Conservation (phyloP, 163 green algal species). For the Volvox carteri region DNA sequence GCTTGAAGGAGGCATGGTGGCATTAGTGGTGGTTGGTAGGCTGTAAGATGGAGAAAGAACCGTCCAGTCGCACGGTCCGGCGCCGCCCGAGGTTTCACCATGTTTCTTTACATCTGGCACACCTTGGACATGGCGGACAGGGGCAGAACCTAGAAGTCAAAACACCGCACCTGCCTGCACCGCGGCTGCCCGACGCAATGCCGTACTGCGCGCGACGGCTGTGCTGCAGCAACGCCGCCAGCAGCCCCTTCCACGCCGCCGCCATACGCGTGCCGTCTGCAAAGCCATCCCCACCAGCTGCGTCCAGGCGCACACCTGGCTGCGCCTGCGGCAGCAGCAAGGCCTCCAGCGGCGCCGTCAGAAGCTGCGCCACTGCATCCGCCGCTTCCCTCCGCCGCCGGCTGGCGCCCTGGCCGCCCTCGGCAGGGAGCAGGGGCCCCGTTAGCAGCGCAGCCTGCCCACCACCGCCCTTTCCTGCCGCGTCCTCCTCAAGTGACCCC, state of each 20-base stretch:
- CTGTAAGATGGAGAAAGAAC: no score
- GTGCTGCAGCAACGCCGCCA: conserved; percentile 1
- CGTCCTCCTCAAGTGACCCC: no score
- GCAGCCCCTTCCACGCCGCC: conserved; percentile 29
- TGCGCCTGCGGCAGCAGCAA: neutral
- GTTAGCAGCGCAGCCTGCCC: no score
- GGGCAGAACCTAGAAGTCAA: neutral
- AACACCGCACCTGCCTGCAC: neutral
- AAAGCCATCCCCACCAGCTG: neutral
- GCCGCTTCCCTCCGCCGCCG: conserved; percentile 24
- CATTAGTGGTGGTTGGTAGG: no score
- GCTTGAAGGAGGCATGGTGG: no score
- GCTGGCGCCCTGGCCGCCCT: neutral
- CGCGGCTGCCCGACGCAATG: neutral
- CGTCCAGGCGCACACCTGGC: neutral
- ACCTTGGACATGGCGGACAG: neutral
- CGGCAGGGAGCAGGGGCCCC: neutral
- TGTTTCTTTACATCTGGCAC: neutral
- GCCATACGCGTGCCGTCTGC: neutral
- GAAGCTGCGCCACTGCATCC: neutral
- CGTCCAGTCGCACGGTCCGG: no score
- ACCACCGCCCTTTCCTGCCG: neutral
- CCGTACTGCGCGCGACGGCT: neutral
- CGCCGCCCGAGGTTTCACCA: no score
- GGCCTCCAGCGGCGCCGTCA: conserved; percentile 25